Evolutionary conservation across 179 eudicot genomes (phyloP).

Genomic region (Spergularia azorica): DNA sequence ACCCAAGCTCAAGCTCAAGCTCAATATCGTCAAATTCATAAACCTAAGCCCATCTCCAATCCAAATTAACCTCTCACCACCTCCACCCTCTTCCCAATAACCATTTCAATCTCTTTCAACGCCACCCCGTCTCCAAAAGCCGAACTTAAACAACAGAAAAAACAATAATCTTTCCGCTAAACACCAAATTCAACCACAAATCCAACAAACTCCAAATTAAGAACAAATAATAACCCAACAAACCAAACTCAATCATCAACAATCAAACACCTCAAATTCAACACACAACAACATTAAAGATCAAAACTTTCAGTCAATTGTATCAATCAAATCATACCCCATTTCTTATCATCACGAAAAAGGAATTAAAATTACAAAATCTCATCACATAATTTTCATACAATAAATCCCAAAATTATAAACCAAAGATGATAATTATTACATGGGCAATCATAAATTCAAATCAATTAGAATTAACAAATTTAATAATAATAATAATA

Average conservation of each 20-base stretch:
- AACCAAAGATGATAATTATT: not conserved
- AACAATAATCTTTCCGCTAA: not conserved
- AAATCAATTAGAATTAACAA: not conserved
- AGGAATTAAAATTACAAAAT: not conserved
- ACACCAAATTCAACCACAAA: not conserved
- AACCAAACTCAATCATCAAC: not conserved
- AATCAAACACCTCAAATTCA: not conserved
- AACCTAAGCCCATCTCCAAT: not conserved
- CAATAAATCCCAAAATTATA: conserved; percentile 15
- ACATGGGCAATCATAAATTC: not conserved
- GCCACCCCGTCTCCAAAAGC: not conserved
- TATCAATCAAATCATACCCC: not conserved
- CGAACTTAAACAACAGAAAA: not conserved
- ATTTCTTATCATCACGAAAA: not conserved
- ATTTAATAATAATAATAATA: too few relatives aligned
- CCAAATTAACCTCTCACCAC: not conserved
- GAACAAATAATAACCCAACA: not conserved
- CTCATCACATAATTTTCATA: not conserved
- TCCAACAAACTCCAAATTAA: not conserved
- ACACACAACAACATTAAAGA: not conserved
- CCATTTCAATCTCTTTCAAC: not conserved
- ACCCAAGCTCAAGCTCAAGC: conserved; percentile 1
- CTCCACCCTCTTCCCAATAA: not conserved
- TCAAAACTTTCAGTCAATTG: not conserved
- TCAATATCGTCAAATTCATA: too few relatives aligned